These are phyloP conservation scores for Deinandra increscens DNA, from an alignment of 129 eudicot genomes.

Conservation along the genomic window DNA sequence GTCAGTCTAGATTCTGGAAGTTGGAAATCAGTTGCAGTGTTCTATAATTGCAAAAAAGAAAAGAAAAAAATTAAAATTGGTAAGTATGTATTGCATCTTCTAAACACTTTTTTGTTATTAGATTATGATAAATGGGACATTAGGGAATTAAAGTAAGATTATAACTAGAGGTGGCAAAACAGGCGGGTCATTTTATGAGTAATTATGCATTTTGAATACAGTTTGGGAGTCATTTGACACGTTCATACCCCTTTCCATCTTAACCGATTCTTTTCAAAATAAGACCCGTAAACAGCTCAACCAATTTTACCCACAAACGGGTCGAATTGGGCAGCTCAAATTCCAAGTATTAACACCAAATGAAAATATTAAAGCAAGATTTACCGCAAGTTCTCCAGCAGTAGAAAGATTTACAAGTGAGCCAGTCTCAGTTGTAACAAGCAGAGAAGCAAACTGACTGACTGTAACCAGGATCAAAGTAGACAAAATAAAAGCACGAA, in stretches of 20 bases:
- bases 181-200: not conserved
- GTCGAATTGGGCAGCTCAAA: not conserved
- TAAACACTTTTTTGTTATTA: too few relatives aligned
- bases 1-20: not conserved
- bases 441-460: conserved; percentile 76
- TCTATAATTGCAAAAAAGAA: too few relatives aligned
- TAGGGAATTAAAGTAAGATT: too few relatives aligned
- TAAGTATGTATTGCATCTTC: too few relatives aligned
- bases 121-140: too few relatives aligned
- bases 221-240: not conserved
- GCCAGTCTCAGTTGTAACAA: conserved; percentile 61
- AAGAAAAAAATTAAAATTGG: too few relatives aligned
- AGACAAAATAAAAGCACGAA: conserved; percentile 65
- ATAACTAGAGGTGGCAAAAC: too few relatives aligned
- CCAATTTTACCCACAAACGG: not conserved
- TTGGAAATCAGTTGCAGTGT: not conserved
- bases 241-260: not conserved
- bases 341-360: not conserved
- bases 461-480: conserved; percentile 66
- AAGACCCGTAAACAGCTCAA: not conserved
- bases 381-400: conserved; percentile 92
- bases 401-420: conserved; percentile 55
- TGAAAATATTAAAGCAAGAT: not conserved
- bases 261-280: not conserved
- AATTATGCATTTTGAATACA: not conserved